Evolutionary conservation across 352 stramenopile species (phyloP), one percentile per base, ranked within the genome.

Genomic region (Phytophthora idaei): DNA sequence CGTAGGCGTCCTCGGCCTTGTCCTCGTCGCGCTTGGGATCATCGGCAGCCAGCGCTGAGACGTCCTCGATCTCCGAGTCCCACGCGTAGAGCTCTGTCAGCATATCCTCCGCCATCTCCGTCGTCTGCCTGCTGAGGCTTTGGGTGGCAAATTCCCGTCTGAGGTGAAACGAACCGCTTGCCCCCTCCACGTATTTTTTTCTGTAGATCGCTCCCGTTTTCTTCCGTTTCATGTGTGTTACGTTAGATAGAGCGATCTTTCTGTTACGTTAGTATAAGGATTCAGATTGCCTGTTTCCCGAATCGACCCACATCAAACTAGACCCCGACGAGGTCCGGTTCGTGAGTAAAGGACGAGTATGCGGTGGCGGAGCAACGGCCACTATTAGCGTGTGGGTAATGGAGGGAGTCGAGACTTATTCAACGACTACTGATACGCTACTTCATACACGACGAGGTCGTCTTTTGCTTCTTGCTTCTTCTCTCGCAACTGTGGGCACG

Each of bases 21-120:
- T 94, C 85, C 49, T 93, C 85, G 57, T 93, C 85, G 59, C 80
- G 78, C 37, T 81, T 58, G 11, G 81, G 71, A 65, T 92, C 78
- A 52, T 68, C 71, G 25, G 61, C 44, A 10, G 69, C 47, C 25
- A 79, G 70, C 45, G 74, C 71, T 29, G 78, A 83, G 48, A 89
- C 78, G 52, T 90, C 81, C 39, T 92, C 81, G 55, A 93, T 85
- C 34, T 68, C 71, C 14, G 71, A 77, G 69, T 93, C 85, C 79
- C 81, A 90, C 11, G 57, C 71, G 62, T 92, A 91, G n/a, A 93
- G 58, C 57, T 88, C 79, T 55, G 71, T 72, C 51, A 93, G 64
- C 60, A 74, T 64, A 42, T 93, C 81, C 41, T 78, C 64, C 39
- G 63, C 48, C 57, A 73, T 60, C 17, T 15, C 42, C 7, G 11